A percentile compares a stretch with the other conserved stretches of the same genome.
Evolutionary conservation across 1,284 basidiomycete genomes (phyloP).

Genomic region (Stereum hirsutum): DNA sequence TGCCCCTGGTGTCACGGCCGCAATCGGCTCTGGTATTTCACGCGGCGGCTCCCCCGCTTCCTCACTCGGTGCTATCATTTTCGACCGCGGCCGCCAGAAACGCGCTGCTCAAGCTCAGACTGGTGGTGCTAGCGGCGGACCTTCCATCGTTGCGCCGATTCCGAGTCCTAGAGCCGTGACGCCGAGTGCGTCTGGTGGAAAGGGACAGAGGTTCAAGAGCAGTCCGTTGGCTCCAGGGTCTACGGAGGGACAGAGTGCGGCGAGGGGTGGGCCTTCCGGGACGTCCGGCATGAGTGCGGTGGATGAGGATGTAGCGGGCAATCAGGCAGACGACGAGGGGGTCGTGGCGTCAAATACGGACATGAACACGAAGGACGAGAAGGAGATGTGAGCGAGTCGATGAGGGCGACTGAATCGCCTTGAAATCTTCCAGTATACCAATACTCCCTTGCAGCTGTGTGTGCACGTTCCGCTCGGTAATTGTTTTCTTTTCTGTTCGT

Average conservation of each 20-base stretch:
- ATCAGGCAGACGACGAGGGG: too few relatives aligned
- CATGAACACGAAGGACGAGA: too few relatives aligned
- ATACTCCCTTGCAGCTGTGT: too few relatives aligned
- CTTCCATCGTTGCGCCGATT: slow-evolving; percentile 12
- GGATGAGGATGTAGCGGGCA: slow-evolving; percentile 6
- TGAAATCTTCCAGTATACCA: too few relatives aligned
- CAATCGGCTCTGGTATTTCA: slow-evolving; percentile 6
- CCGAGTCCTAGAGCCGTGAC: too few relatives aligned
- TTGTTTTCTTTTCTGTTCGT: too few relatives aligned
- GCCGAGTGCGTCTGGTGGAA: slow-evolving; percentile 17
- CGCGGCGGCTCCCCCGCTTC: slow-evolving; percentile 37
- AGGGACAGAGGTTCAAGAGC: slow-evolving; percentile 62
- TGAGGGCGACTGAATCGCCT: too few relatives aligned
- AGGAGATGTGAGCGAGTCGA: too few relatives aligned
- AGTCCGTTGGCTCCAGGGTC: slow-evolving; percentile 42
- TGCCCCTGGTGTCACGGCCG: not conserved
- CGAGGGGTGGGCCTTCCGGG: slow-evolving; percentile 12
- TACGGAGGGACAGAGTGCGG: slow-evolving; percentile 29
- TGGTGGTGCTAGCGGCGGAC: slow-evolving; percentile 9
- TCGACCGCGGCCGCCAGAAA: slow-evolving; percentile 31
- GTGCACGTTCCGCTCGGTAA: too few relatives aligned
- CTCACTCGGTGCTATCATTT: slow-evolving; percentile 51
- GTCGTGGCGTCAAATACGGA: too few relatives aligned
- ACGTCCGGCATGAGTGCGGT: slow-evolving; percentile 8
- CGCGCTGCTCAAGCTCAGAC: slow-evolving; percentile 18